These are phyloP conservation scores for Penicillium sp. DNA, from an alignment of 2,329 filamentous ascomycete species.

Conservation along the genomic window DNA sequence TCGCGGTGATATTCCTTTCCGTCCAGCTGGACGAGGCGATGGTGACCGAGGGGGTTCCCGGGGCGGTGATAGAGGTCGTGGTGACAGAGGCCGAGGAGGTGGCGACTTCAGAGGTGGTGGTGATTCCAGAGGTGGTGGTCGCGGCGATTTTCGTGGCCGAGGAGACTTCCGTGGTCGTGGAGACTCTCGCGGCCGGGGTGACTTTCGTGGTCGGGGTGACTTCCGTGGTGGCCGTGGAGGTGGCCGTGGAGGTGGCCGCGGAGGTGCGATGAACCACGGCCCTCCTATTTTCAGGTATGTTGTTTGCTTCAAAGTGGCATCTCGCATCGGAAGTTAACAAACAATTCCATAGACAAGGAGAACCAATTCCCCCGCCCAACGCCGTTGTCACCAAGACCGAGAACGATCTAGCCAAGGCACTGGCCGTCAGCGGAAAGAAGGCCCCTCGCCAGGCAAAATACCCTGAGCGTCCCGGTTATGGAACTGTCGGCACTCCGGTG, in stretches of 20 bases:
- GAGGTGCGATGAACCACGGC: slow-evolving; percentile 20
- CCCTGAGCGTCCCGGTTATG: slow-evolving; percentile 42
- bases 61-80: slow-evolving; percentile 15
- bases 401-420: slow-evolving; percentile 26
- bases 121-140: slow-evolving; percentile 25
- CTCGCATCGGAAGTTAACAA: not conserved
- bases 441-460: slow-evolving; percentile 21
- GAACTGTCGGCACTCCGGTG: slow-evolving; percentile 34
- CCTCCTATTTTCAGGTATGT: slow-evolving; percentile 34
- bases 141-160: slow-evolving; percentile 24
- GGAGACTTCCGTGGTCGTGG: slow-evolving; percentile 23
- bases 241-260: slow-evolving; percentile 20
- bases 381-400: slow-evolving; percentile 31
- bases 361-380: slow-evolving; percentile 22
- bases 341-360: slow-evolving; percentile 23
- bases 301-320: not conserved
- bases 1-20: slow-evolving; percentile 26
- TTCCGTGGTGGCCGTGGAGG: slow-evolving; percentile 19
- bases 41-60: slow-evolving; percentile 18
- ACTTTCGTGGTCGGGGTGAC: slow-evolving; percentile 16
- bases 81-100: slow-evolving; percentile 19
- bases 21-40: slow-evolving; percentile 22
- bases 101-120: slow-evolving; percentile 27
- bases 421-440: slow-evolving; percentile 21
- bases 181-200: slow-evolving; percentile 20